Evolutionary conservation across 106 monocot species (phyloP).

Genomic region (Dendrobium nobile): DNA sequence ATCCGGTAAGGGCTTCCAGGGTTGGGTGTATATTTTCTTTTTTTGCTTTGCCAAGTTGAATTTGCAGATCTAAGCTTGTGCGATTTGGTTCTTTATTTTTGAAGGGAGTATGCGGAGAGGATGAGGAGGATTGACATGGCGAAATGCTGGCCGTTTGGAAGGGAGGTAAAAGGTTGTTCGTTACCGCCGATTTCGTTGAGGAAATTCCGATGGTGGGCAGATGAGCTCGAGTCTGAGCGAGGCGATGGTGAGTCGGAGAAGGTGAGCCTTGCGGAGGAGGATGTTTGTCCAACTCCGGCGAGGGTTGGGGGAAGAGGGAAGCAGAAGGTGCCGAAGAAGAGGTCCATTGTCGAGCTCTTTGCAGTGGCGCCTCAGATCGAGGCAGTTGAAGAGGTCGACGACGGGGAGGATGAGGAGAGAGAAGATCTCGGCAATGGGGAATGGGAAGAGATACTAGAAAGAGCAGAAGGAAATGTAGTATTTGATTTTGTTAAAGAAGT

Average conservation of each 20-base stretch:
- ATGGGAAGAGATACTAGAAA: too few species aligned
- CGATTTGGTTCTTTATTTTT: not conserved
- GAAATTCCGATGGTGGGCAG: constrained; percentile 22
- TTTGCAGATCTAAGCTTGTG: not conserved
- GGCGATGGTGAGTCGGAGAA: not conserved
- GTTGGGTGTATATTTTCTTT: not conserved
- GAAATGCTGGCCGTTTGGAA: constrained; percentile 18
- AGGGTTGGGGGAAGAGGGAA: constrained; percentile 2
- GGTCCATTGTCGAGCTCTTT: constrained; percentile 14
- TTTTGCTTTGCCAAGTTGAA: not conserved
- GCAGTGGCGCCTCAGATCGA: constrained; percentile 25
- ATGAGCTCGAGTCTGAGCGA: constrained; percentile 8
- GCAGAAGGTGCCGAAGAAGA: constrained; percentile 35
- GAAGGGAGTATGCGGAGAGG: constrained; percentile 14
- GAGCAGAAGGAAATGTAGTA: not conserved
- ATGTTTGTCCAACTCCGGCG: not conserved
- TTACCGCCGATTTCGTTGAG: constrained; percentile 10
- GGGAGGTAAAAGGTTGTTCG: not conserved
- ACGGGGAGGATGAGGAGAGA: not conserved
- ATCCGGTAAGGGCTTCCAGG: constrained; percentile 12
- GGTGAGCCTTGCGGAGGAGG: not conserved
- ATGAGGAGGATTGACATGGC: constrained; percentile 1
- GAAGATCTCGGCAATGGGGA: not conserved
- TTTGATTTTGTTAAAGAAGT: not conserved
- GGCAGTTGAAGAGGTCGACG: not conserved